These are phyloP conservation scores for Colletotrichum liriopes DNA, from an alignment of 2,329 filamentous ascomycete genomes.

Conservation along the genomic window DNA sequence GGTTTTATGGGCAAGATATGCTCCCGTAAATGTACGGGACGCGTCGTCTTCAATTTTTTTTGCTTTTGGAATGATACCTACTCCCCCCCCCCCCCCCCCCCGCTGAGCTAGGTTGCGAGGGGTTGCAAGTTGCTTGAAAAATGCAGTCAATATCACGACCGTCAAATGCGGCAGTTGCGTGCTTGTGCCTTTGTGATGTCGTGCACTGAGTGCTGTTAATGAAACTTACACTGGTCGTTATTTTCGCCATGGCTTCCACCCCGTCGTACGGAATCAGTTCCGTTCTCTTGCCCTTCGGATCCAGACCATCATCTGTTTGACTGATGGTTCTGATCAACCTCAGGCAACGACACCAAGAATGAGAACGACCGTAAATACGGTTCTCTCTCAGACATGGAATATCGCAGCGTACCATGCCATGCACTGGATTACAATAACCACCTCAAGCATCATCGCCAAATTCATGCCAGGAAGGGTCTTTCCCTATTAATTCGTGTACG, in stretches of 20 bases:
- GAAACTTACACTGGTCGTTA: no score
- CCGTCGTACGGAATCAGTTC: background rate
- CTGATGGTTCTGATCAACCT: background rate
- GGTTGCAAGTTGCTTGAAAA: constrained; percentile 17
- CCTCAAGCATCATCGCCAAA: no score
- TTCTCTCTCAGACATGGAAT: no score
- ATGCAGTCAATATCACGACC: background rate
- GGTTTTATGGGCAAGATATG: constrained; percentile 24
- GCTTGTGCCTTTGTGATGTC: background rate
- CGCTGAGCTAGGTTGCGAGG: constrained; percentile 20
- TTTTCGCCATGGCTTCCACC: background rate
- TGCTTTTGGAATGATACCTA: constrained; percentile 42
- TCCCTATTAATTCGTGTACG: constrained; percentile 15
- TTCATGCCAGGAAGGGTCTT: constrained; percentile 1
- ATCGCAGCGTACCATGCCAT: background rate
- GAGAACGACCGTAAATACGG: no score
- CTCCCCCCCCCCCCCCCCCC: background rate
- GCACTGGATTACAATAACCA: background rate
- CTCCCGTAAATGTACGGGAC: background rate
- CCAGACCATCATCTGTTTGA: background rate
- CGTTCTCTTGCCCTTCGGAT: background rate
- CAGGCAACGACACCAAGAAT: background rate
- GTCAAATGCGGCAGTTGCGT: background rate
- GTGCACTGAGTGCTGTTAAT: background rate
- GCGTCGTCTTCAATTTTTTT: constrained; percentile 6